Evolutionary conservation across 108 stramenopile genomes (phyloP).

Genomic region (Aurantiochytrium sp.): DNA sequence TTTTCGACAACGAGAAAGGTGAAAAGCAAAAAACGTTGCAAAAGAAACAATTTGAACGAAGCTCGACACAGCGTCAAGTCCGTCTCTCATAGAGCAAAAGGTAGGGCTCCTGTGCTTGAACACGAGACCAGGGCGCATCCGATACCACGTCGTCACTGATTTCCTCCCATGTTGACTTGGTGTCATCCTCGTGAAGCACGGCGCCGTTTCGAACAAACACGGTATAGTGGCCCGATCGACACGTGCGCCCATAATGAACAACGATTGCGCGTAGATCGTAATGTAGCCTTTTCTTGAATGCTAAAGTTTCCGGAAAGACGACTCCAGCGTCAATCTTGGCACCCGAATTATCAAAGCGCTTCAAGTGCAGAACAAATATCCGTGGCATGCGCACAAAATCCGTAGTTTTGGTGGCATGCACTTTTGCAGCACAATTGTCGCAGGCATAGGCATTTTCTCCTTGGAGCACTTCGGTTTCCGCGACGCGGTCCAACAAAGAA

Average conservation of each 20-base stretch:
- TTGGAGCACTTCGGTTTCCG: neutral
- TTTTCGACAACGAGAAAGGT: no score
- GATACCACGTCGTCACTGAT: neutral
- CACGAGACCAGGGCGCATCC: neutral
- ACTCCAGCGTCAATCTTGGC: neutral
- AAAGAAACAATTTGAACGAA: no score
- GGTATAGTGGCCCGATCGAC: neutral
- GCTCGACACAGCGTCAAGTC: no score
- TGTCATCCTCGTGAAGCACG: neutral
- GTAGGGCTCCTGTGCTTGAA: neutral
- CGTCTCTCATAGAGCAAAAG: neutral
- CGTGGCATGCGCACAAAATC: neutral
- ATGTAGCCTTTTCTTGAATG: neutral
- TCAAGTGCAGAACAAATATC: neutral
- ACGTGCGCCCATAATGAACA: neutral
- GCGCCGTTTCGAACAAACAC: neutral
- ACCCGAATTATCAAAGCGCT: neutral
- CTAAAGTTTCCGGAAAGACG: neutral
- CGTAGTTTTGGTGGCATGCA: neutral
- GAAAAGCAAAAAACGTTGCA: no score
- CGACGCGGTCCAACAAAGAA: neutral
- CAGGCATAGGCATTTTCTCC: neutral
- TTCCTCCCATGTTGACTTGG: neutral
- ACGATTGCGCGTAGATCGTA: neutral
- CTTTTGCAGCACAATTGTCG: neutral